Conservation (phyloP, 768 basidiomycete genomes). For the Galerina sulciceps region DNA sequence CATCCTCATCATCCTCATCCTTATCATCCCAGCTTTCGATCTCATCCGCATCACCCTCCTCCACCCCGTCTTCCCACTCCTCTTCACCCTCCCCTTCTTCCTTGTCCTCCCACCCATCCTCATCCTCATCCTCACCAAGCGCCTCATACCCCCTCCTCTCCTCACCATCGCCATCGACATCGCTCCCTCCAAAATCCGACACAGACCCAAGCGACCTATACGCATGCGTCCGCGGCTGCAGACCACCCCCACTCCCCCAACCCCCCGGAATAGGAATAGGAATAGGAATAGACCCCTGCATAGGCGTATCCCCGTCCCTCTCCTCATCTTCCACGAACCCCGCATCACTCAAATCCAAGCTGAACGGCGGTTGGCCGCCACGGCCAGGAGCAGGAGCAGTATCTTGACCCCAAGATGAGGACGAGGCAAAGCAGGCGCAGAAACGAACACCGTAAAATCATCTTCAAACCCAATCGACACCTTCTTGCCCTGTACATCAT, state of each 20-base stretch:
- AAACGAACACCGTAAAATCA: constrained; percentile 78
- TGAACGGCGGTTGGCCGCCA: too few species aligned
- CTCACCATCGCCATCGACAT: constrained; percentile 28
- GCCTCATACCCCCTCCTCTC: constrained; percentile 13
- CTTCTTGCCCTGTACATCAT: constrained; percentile 6
- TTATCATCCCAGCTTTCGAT: neutral
- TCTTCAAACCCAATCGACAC: constrained; percentile 65
- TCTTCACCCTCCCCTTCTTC: constrained; percentile 32
- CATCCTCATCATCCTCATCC: constrained; percentile 22
- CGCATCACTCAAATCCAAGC: neutral
- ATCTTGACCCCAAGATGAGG: too few species aligned
- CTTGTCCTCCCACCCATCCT: constrained; percentile 32
- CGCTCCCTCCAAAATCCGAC: constrained; percentile 59
- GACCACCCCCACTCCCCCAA: neutral
- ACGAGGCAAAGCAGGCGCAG: constrained; percentile 42
- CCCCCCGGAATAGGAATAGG: neutral
- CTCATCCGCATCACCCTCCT: constrained; percentile 23
- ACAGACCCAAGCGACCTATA: constrained; percentile 62
- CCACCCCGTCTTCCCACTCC: constrained; percentile 35
- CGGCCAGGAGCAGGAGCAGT: constrained; percentile 15
- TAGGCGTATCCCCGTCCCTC: neutral
- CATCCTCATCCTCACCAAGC: constrained; percentile 11
- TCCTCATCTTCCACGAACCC: neutral
- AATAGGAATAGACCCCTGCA: neutral
- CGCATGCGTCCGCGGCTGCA: constrained; percentile 1